Conservation (phyloP, 768 basidiomycete genomes). For the Hygrocybe punicea region DNA sequence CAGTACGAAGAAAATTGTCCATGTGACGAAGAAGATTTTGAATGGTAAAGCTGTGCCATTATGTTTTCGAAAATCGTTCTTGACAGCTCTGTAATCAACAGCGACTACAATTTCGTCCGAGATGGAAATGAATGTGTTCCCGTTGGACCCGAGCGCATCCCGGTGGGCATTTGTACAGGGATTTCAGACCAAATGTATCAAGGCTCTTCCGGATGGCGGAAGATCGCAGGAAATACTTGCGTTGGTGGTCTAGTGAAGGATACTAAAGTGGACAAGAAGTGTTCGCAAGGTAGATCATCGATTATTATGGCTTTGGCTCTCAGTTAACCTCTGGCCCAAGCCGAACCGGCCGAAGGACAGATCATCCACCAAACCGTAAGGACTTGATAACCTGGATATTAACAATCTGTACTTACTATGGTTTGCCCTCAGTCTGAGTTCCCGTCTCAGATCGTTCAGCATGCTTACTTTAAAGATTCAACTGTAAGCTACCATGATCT, state of each 20-base stretch:
- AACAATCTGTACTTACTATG: constrained; percentile 1
- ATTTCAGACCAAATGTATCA: constrained; percentile 58
- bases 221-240: constrained; percentile 92
- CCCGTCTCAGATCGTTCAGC: constrained; percentile 59
- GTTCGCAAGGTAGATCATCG: constrained; percentile 64
- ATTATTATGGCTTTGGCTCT: background rate
- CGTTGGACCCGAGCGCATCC: constrained; percentile 84
- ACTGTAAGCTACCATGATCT: constrained; percentile 44
- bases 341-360: constrained; percentile 76
- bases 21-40: constrained; percentile 86
- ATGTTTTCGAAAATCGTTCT: background rate
- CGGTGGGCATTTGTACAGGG: constrained; percentile 63
- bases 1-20: constrained; percentile 78
- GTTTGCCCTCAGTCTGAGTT: constrained; percentile 58
- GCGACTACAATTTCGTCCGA: constrained; percentile 87
- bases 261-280: constrained; percentile 63
- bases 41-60: constrained; percentile 53
- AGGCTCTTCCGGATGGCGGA: constrained; percentile 92
- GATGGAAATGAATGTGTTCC: constrained; percentile 74
- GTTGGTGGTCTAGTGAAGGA: constrained; percentile 69
- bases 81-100: constrained; percentile 24
- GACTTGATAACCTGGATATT: background rate
- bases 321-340: constrained; percentile 33
- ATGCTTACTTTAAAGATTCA: constrained; percentile 82
- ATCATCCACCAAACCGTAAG: constrained; percentile 72